phyloP scores from a whole-genome alignment of 176 grass and related monocot genomes.

The Paspalum notatum region DNA sequence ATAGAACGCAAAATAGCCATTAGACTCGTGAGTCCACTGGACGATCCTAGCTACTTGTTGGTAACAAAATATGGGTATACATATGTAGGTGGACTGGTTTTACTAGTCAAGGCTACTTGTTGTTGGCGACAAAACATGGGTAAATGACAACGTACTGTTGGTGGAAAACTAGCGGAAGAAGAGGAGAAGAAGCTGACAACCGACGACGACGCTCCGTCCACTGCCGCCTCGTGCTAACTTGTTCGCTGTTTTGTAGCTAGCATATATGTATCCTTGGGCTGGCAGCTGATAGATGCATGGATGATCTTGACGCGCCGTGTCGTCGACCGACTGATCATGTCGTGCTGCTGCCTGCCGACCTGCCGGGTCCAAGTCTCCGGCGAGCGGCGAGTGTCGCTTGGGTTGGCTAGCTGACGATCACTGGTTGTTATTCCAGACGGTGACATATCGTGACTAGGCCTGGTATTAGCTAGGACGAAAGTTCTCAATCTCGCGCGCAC shows the following conservation, averaged over 20 bases:
- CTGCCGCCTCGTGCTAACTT: neutral
- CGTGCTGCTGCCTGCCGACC: neutral
- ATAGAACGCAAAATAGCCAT: no score
- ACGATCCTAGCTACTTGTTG: no score
- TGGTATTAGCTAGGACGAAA: no score
- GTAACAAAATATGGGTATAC: no score
- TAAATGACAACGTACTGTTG: neutral
- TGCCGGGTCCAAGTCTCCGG: constrained; percentile 36
- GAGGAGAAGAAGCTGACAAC: neutral
- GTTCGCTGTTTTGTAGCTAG: neutral
- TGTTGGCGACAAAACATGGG: neutral
- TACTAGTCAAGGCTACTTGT: neutral
- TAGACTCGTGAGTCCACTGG: no score
- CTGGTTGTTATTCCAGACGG: neutral
- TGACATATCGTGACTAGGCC: no score
- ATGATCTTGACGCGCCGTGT: constrained; percentile 5
- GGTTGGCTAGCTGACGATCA: neutral
- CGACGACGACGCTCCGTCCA: no score
- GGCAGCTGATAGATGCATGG: neutral
- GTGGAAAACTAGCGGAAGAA: constrained; percentile 13
- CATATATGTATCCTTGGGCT: neutral
- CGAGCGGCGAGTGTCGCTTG: neutral
- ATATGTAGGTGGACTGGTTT: no score
- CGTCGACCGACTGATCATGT: neutral
- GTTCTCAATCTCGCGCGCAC: no score